Conservation (phyloP, 2,329 filamentous ascomycete species). For the Penicillium sp. region DNA sequence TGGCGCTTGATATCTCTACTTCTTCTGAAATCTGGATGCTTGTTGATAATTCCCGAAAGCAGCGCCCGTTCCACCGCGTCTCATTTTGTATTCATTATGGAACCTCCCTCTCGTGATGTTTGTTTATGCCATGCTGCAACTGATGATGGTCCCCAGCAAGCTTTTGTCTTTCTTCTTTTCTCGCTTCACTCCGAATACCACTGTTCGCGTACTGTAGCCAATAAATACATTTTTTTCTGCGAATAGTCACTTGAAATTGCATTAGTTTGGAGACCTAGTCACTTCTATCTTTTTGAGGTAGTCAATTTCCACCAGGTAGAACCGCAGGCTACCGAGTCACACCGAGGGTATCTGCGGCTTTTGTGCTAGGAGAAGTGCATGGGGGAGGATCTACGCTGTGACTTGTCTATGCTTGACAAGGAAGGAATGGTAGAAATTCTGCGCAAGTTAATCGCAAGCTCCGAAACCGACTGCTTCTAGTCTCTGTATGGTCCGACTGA, state of each 20-base stretch:
- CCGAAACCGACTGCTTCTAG: no score
- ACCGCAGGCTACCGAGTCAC: no score
- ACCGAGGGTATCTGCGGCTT: no score
- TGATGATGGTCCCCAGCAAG: constrained; percentile 14
- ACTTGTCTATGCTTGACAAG: no score
- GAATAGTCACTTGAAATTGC: neutral
- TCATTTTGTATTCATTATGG: constrained; percentile 7
- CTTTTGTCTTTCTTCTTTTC: constrained; percentile 4
- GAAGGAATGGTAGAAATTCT: no score
- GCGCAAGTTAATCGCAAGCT: neutral
- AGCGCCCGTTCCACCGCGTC: neutral
- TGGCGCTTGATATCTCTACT: constrained; percentile 7
- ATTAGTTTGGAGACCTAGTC: neutral
- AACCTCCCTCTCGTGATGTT: neutral
- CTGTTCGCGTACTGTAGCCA: constrained; percentile 19
- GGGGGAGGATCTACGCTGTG: no score
- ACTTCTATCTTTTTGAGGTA: neutral
- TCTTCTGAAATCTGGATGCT: neutral
- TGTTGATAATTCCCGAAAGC: neutral
- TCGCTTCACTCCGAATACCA: constrained; percentile 18
- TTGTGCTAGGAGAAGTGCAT: no score
- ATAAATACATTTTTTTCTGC: neutral
- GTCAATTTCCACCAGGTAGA: no score
- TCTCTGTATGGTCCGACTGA: no score
- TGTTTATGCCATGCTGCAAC: constrained; percentile 3